Evolutionary conservation across 179 eudicot genomes (phyloP), one percentile per base, ranked within the genome.

Genomic region (Silene noctiflora): DNA sequence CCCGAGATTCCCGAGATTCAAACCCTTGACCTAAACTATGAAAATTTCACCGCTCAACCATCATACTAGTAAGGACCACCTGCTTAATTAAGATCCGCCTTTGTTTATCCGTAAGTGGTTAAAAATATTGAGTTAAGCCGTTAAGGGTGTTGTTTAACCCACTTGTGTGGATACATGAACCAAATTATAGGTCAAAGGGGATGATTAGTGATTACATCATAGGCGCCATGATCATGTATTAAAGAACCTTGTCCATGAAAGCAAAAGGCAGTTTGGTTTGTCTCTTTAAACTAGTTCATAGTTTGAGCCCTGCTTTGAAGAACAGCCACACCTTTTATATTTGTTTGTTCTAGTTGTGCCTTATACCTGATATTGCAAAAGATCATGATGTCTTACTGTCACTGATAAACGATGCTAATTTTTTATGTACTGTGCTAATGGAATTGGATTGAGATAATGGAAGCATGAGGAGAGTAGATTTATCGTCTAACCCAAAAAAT

Each of bases 221-320:
- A 61, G 53, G 70, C 62, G 65, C 39, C 67, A 51, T 81, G 67
- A 73, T 81, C 31, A 69, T 59, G 53, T 74, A 62, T 66, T 69
- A 77, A 70, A 74, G 73, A 69, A 35, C 76, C 63, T 16, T 74
- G 80, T 81, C 56, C 63, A 12, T 63, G 69, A 81, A 78, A 77
- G 81, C 71, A 61, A 21, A 74, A 74, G 27, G 62, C 75, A 60
- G 42, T 60, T 74, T 77, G 75, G 66, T 73, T 77, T 69, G 72
- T 78, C 84, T 64, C 79, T 78, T 72, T 71, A n/a, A 63, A 70
- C 73, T 48, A 12, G 39, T 22, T 75, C 76, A 80, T 27, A 71
- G 3, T 29, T 1, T 27, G 1, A 2, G 29, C 29, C 29, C 29
- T 27, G 29, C 1, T 27, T 27, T 2, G 29, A 27, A 27, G 29